These are phyloP conservation scores for Cenchrus americanus DNA, from an alignment of 176 grass and related monocot genomes.

Conservation along the genomic window DNA sequence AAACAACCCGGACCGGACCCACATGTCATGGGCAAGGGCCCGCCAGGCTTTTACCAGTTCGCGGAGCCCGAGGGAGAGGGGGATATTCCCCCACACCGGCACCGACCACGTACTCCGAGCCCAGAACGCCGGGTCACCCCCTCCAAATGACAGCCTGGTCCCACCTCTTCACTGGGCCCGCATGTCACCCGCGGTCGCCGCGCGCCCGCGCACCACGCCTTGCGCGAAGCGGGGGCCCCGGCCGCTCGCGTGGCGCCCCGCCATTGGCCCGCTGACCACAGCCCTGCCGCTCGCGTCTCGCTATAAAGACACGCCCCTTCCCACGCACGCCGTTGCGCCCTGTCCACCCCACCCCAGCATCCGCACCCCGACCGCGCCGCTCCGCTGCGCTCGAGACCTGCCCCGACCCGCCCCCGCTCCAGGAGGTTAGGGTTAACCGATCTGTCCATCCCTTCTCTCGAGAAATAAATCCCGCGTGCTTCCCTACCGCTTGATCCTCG, in stretches of 20 bases:
- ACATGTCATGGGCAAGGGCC: neutral
- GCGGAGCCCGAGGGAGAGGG: neutral
- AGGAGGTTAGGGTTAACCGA: constrained; percentile 31
- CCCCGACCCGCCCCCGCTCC: neutral
- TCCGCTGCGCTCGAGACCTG: neutral
- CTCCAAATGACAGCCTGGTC: rapidly evolving
- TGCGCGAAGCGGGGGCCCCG: neutral
- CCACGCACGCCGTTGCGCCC: neutral
- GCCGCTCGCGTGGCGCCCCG: neutral
- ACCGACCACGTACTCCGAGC: neutral
- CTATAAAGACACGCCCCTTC: neutral
- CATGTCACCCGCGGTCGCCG: rapidly evolving
- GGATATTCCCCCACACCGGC: constrained; percentile 22
- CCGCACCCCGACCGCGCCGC: neutral
- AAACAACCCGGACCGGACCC: neutral
- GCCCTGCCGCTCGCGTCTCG: neutral
- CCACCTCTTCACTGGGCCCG: rapidly evolving
- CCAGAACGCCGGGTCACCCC: neutral
- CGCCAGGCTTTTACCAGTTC: neutral
- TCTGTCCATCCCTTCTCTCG: neutral
- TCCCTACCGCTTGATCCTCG: neutral
- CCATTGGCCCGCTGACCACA: constrained; percentile 1
- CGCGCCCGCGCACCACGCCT: rapidly evolving
- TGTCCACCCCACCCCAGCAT: neutral
- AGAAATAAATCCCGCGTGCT: neutral